A percentile compares a stretch with the other conserved stretches of the same genome.
Conservation (phyloP, 2,329 filamentous ascomycete species). For the Cordyceps militaris region DNA sequence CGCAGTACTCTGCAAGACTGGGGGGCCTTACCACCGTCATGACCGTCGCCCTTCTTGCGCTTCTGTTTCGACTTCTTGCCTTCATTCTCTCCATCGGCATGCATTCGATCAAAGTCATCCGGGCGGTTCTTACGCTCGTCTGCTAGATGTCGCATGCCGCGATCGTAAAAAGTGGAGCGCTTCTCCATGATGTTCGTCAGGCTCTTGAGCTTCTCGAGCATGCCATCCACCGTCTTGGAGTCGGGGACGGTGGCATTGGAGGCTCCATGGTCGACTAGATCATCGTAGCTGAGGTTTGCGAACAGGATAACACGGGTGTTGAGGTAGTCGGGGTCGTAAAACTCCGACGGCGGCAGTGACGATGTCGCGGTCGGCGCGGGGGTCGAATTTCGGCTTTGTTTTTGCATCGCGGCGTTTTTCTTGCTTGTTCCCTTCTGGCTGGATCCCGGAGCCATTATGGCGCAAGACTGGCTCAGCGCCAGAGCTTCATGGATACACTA, state of each 20-base stretch:
- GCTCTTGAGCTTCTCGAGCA: constrained; percentile 56
- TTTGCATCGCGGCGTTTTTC: constrained; percentile 56
- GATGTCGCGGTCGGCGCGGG: constrained; percentile 48
- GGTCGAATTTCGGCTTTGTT: constrained; percentile 73
- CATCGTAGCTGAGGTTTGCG: constrained; percentile 58
- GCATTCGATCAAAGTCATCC: constrained; percentile 45
- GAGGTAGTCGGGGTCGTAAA: constrained; percentile 57
- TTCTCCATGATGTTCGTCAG: constrained; percentile 61
- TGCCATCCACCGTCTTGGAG: constrained; percentile 55
- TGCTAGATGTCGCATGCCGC: constrained; percentile 64
- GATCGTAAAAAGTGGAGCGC: constrained; percentile 61
- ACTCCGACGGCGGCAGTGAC: constrained; percentile 47
- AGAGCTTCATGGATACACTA: constrained; percentile 6
- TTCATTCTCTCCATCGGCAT: constrained; percentile 42
- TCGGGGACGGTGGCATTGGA: constrained; percentile 53
- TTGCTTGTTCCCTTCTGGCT: constrained; percentile 58
- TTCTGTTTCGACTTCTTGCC: constrained; percentile 61
- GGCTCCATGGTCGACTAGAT: constrained; percentile 58
- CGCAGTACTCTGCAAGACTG: background rate
- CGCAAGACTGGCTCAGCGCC: constrained; percentile 10
- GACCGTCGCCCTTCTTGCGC: constrained; percentile 60
- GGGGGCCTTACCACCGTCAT: constrained; percentile 5
- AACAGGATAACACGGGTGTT: constrained; percentile 54
- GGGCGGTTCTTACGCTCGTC: constrained; percentile 56
- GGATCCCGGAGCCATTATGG: constrained; percentile 48